Evolutionary conservation across 2,329 filamentous ascomycete genomes (phyloP).

Genomic region (Periconia sp.): DNA sequence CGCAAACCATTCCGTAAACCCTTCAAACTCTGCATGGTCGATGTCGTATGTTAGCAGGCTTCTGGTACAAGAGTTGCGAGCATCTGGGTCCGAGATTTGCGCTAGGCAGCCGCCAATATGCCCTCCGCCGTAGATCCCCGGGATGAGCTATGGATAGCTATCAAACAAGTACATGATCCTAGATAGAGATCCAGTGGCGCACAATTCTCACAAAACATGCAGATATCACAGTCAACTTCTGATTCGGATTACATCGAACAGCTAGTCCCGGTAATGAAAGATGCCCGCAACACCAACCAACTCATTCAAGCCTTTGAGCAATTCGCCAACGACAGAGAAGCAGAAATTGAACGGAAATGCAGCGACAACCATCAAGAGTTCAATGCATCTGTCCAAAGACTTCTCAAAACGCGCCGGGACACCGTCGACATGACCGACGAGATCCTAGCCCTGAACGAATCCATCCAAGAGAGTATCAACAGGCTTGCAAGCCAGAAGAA

Average conservation of each 20-base stretch:
- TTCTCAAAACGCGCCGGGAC: constrained; percentile 89
- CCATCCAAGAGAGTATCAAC: constrained; percentile 93
- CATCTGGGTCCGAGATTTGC: not conserved
- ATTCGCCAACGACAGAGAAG: constrained; percentile 85
- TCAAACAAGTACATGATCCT: constrained; percentile 55
- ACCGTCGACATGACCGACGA: constrained; percentile 88
- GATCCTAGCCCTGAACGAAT: constrained; percentile 90
- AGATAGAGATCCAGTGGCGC: not conserved
- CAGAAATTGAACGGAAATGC: constrained; percentile 92
- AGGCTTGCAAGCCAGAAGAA: constrained; percentile 94
- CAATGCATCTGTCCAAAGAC: constrained; percentile 87
- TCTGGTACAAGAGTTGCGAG: not conserved
- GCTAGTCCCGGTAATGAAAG: constrained; percentile 90
- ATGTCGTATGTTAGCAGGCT: not conserved
- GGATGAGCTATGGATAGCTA: constrained; percentile 56
- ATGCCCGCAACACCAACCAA: constrained; percentile 78
- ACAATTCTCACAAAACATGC: constrained; percentile 22
- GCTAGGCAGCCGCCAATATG: constrained; percentile 28
- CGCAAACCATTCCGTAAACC: not conserved
- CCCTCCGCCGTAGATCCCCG: constrained; percentile 50
- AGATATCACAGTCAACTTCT: constrained; percentile 93
- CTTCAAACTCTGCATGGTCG: not conserved
- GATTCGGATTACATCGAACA: constrained; percentile 96
- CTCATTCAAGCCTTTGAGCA: constrained; percentile 79
- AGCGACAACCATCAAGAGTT: constrained; percentile 98